Base-by-base conservation (phyloP, 2,329 filamentous ascomycete genomes). In the Thyridium curvatum region DNA sequence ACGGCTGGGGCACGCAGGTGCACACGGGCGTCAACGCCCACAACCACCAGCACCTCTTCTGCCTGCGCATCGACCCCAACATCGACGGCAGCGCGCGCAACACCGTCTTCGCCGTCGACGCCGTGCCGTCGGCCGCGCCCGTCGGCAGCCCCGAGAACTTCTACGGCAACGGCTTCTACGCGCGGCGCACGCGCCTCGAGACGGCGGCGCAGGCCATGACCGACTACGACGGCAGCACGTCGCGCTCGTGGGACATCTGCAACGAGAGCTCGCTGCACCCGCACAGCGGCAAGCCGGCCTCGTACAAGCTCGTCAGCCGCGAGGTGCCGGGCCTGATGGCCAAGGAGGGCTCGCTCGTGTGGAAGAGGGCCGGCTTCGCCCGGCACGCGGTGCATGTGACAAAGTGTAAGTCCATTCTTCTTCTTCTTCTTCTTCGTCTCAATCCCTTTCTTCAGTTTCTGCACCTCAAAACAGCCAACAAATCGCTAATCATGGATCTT, bases 11-110 rank as follows among this genome's bases (percentile, higher is more conserved):
- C 41, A 94, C 89, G 0, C 83, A 94, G 60, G 90, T 96, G 8
- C 93, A 91, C 54, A 86, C 87, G 0, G 82, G 86, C 31, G 88
- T 95, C 54, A 94, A 95, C 54, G 90, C 90, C 1, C 90, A 95
- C 66, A 95, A 95, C 66, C 90, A 96, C 61, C 89, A 96, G 62
- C 90, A 96, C 60, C 74, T 96, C 26, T 96, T 96, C 76, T 95
- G 88, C 56, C 68, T 96, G 32, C 86, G 90, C 32, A 69, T 95
- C 32, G 86, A 96, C 57, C 78, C 89, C 26, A 93, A 91, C 54
- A 77, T 96, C 40, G 90, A 95, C 55, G 90, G 90, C 0, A 26
- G 21, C 21, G 77, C 82, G 1, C 74, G 82, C 46, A 96, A 96
- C 60, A 90, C 88, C 0, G 72, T 95, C 42, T 91, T 88, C 68